Base-by-base conservation (phyloP, 1,139 yeast genomes). In the Taiozyma onychis region DNA sequence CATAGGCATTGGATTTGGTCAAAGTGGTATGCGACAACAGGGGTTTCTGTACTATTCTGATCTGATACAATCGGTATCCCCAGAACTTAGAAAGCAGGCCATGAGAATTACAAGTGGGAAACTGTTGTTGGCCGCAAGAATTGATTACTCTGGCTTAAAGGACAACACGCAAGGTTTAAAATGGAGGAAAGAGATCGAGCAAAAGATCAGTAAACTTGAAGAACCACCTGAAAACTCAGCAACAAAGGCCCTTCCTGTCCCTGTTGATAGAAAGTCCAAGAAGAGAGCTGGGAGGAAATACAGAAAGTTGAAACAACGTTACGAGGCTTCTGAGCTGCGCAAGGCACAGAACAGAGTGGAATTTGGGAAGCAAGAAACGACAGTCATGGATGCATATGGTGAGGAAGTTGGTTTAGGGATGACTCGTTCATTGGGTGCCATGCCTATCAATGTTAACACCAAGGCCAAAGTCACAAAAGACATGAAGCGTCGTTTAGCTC, bases 251-350 rank as follows among this genome's bases (percentile, higher is more conserved):
- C 70, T 93, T 45, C 95, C 97, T 0, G 75, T 83, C 1, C 99
- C 99, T 0, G 74, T 79, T 41, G 97, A 91, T 52, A 77, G 75
- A 51, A 81, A 83, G 45, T 83, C 93, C 6, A 88, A 88, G 67
- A 86, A 85, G 59, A 75, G 99, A 60, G 98, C 96, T 2, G 99
- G 99, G 1, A 73, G 82, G 56, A 72, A 91, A 53, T 76, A 86
- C 56, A 74, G 96, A 47, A 89, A 89, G 66, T 78, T 82, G 72
- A 88, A 87, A 64, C 89, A 90, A 63, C 81, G 87, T 61, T 84
- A 85, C 68, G 84, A 84, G 61, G 77, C 86, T 76, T 85, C 96
- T 0, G 96, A 90, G 48, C 66, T 88, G 43, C 83, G 91, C 39
- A 83, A 83, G 59, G 87, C 96, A 2, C 96, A 89, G 59, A 90